Evolutionary conservation across 148 eudicot species (phyloP).

Genomic region (Amaranthus palmeri): DNA sequence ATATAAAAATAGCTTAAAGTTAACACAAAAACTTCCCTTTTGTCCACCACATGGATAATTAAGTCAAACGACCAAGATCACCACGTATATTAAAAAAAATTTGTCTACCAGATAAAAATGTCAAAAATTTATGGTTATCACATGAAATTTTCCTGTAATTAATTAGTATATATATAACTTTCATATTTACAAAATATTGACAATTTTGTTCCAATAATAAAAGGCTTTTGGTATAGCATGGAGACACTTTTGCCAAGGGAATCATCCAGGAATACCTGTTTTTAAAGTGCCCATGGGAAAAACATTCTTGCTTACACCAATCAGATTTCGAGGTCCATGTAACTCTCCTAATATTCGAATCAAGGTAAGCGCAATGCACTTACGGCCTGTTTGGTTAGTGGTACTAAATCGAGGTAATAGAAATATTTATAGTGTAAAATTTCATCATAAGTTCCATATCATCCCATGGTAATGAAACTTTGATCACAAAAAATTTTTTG

Average conservation of each 20-base stretch:
- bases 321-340: slow-evolving; percentile 8
- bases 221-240: slow-evolving; percentile 12
- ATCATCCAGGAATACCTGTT: not conserved
- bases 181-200: not conserved
- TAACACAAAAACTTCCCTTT: not conserved
- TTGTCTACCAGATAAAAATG: not conserved
- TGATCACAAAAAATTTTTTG: too few relatives aligned
- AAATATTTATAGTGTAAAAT: too few relatives aligned
- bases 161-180: not conserved
- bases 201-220: not conserved
- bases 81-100: too few relatives aligned
- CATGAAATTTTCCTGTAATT: not conserved
- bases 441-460: too few relatives aligned
- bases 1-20: too few relatives aligned
- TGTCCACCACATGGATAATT: not conserved
- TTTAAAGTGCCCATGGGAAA: not conserved
- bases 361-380: too few relatives aligned
- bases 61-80: too few relatives aligned
- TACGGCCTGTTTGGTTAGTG: too few relatives aligned
- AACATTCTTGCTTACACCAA: slow-evolving; percentile 2
- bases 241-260: not conserved
- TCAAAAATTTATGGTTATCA: not conserved
- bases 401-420: too few relatives aligned
- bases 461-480: too few relatives aligned
- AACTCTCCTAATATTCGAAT: not conserved